Evolutionary conservation across 805 yeast species (phyloP).

Genomic region (Yueomyces sinensis): DNA sequence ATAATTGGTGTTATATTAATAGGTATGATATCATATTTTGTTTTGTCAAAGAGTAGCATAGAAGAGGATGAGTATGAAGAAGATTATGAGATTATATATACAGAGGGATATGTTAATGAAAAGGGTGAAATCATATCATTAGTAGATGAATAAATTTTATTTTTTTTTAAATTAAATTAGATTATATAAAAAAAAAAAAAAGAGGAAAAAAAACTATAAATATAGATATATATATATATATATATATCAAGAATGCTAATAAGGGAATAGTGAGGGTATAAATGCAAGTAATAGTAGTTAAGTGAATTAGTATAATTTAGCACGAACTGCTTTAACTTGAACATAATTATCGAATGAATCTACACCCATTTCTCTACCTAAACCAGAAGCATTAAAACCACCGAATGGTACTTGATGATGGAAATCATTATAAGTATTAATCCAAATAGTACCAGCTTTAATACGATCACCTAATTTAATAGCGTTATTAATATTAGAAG

Average conservation of each 20-base stretch:
- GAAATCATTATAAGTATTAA: constrained; percentile 76
- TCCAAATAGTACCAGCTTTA: constrained; percentile 74
- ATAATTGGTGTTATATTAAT: too few relatives aligned
- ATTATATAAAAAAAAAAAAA: not conserved
- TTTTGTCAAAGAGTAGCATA: not conserved
- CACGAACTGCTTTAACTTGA: constrained; percentile 63
- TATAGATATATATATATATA: too few relatives aligned
- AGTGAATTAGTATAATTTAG: constrained; percentile 18
- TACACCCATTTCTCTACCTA: constrained; percentile 84
- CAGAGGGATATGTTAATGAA: not conserved
- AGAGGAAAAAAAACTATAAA: constrained; percentile 24
- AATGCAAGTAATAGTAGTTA: too few relatives aligned
- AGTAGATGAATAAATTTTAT: not conserved
- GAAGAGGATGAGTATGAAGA: not conserved
- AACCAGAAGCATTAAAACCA: constrained; percentile 78
- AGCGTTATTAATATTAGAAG: constrained; percentile 53
- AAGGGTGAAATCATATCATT: not conserved
- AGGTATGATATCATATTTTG: not conserved
- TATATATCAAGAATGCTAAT: too few relatives aligned
- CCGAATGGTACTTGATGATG: constrained; percentile 84
- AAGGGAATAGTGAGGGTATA: too few relatives aligned
- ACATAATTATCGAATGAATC: constrained; percentile 76
- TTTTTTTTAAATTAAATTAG: not conserved
- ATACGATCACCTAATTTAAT: constrained; percentile 51
- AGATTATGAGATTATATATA: not conserved